These are phyloP conservation scores for Albugo candida DNA, from an alignment of 352 stramenopile species.

Conservation along the genomic window DNA sequence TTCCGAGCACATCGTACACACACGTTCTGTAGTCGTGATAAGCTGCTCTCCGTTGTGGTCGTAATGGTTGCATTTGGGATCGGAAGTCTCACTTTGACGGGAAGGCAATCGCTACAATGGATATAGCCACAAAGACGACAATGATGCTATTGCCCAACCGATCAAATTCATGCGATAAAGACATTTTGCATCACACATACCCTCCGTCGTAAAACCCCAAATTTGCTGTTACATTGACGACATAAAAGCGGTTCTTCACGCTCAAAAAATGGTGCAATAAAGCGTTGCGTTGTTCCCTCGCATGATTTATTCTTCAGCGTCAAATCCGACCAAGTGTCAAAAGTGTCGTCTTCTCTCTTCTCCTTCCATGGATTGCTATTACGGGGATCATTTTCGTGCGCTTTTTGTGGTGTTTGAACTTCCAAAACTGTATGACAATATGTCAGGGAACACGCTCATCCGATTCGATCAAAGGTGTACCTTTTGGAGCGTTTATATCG, in stretches of 20 bases:
- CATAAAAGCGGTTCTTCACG: slow-evolving; percentile 26
- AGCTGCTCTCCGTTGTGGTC: slow-evolving; percentile 20
- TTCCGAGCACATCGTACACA: slow-evolving; percentile 65
- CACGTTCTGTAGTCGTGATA: slow-evolving; percentile 17
- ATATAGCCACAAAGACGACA: slow-evolving; percentile 56
- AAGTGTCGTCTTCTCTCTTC: too few relatives aligned
- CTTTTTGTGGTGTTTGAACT: too few relatives aligned
- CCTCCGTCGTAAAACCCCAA: slow-evolving; percentile 48
- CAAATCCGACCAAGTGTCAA: too few relatives aligned
- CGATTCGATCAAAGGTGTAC: background rate
- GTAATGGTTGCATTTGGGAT: slow-evolving; percentile 28
- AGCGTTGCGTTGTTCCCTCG: slow-evolving; percentile 10
- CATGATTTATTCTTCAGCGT: background rate
- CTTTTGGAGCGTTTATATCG: too few relatives aligned
- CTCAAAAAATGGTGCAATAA: slow-evolving; percentile 38
- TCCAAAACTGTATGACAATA: too few relatives aligned
- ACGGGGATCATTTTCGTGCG: too few relatives aligned
- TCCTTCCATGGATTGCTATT: too few relatives aligned
- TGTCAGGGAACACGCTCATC: too few relatives aligned
- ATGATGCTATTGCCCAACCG: slow-evolving; percentile 23
- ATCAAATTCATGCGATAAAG: slow-evolving; percentile 1
- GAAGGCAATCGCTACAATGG: slow-evolving; percentile 49
- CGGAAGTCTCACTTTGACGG: slow-evolving; percentile 37
- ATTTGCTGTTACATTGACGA: slow-evolving; percentile 44
- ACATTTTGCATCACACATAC: slow-evolving; percentile 8